These are phyloP conservation scores for Emericellopsis terricola DNA, from an alignment of 495 filamentous ascomycete genomes.

Conservation along the genomic window DNA sequence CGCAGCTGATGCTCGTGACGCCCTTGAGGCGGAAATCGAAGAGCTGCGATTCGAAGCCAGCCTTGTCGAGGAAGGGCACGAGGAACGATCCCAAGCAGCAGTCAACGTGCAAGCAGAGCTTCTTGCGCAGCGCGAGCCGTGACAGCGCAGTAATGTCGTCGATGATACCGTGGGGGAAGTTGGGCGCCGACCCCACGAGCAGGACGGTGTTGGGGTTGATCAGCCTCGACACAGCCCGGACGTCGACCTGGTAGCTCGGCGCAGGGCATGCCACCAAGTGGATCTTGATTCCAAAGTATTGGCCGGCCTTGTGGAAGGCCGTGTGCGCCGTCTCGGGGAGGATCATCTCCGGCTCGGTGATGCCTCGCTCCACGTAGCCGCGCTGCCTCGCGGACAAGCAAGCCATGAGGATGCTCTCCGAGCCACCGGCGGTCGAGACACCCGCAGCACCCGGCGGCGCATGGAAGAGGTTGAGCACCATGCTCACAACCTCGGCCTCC, in stretches of 20 bases:
- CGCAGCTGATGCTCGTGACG: slow-evolving; percentile 87
- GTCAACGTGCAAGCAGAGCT: slow-evolving; percentile 85
- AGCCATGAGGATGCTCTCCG: slow-evolving; percentile 93
- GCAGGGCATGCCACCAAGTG: slow-evolving; percentile 82
- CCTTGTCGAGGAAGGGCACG: slow-evolving; percentile 75
- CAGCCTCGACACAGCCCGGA: slow-evolving; percentile 56
- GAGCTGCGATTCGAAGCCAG: slow-evolving; percentile 68
- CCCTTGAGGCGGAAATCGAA: slow-evolving; percentile 92
- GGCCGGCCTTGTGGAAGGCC: slow-evolving; percentile 85
- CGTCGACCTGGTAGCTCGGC: slow-evolving; percentile 67
- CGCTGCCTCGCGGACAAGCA: slow-evolving; percentile 78
- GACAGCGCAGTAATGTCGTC: slow-evolving; percentile 83
- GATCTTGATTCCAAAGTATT: slow-evolving; percentile 89
- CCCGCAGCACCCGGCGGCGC: slow-evolving; percentile 71
- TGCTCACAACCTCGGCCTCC: slow-evolving; percentile 95
- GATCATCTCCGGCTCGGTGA: slow-evolving; percentile 96
- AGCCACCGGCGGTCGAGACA: slow-evolving; percentile 82
- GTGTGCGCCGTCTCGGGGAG: slow-evolving; percentile 88
- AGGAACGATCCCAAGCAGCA: slow-evolving; percentile 95
- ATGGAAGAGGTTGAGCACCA: slow-evolving; percentile 86
- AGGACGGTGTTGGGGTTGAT: slow-evolving; percentile 95
- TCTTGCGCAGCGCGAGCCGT: slow-evolving; percentile 58
- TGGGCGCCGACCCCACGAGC: slow-evolving; percentile 87
- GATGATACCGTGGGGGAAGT: slow-evolving; percentile 95
- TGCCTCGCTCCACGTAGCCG: slow-evolving; percentile 61